These are phyloP conservation scores for Gloeophyllum trabeum DNA, from an alignment of 768 basidiomycete species.

Conservation along the genomic window DNA sequence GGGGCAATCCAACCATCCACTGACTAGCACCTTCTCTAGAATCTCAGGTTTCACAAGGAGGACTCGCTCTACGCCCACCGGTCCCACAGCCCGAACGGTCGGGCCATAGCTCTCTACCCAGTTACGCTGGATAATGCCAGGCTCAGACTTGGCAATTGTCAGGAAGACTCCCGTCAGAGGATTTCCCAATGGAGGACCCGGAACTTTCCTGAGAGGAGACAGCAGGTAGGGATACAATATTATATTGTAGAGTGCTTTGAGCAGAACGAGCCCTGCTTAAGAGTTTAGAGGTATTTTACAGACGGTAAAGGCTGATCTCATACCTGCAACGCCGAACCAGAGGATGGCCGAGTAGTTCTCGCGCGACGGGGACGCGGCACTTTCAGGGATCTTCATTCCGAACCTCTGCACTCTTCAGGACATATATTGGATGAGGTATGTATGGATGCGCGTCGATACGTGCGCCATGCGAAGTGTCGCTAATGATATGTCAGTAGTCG, in stretches of 20 bases:
- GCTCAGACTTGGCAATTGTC: slow-evolving; percentile 24
- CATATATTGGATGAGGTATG: no score
- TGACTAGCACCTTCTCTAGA: slow-evolving; percentile 8
- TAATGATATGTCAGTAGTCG: no score
- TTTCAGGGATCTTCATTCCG: no score
- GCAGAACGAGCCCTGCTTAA: slow-evolving; percentile 1
- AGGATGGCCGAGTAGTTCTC: no score
- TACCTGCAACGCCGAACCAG: no score
- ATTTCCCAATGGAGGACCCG: slow-evolving; percentile 24
- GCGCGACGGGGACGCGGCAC: no score
- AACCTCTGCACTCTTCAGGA: no score
- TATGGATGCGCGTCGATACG: no score
- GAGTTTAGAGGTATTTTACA: no score
- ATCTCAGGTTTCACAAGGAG: slow-evolving; percentile 6
- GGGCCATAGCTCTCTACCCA: slow-evolving; percentile 8
- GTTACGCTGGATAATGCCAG: slow-evolving; percentile 18
- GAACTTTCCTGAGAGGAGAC: slow-evolving; percentile 25
- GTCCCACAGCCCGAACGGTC: slow-evolving; percentile 8
- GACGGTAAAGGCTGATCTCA: no score
- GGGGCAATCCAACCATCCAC: slow-evolving; percentile 8
- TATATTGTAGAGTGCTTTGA: slow-evolving; percentile 15
- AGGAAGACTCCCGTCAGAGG: slow-evolving; percentile 26
- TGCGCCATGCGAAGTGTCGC: no score
- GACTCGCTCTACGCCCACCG: slow-evolving; percentile 8
- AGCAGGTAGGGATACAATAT: slow-evolving; percentile 22